These are phyloP conservation scores for Magnolia sinica DNA, from an alignment of 164 flowering plant species.

Conservation along the genomic window DNA sequence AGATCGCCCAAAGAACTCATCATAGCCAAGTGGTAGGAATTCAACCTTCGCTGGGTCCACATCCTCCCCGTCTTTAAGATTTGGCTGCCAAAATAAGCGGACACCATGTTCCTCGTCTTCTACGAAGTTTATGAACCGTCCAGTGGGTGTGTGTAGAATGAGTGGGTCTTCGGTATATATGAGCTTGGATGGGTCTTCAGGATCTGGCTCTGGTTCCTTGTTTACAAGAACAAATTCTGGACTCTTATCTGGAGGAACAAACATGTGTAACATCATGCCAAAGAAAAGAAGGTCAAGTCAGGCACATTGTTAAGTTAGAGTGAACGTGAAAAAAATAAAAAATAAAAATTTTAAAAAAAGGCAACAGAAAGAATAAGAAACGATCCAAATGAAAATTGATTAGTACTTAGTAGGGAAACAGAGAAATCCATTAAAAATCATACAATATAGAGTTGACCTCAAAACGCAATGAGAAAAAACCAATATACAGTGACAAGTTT, in stretches of 20 bases:
- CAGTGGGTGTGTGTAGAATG: conserved; percentile 71
- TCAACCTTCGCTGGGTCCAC: conserved; percentile 62
- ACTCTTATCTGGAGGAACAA: conserved; percentile 39
- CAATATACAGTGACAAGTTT: too few relatives aligned
- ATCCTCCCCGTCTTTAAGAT: conserved; percentile 42
- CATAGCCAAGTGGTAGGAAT: conserved; percentile 84
- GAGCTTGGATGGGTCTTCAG: conserved; percentile 68
- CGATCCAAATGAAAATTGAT: too few relatives aligned
- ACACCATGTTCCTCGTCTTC: conserved; percentile 83
- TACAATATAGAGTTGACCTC: too few relatives aligned
- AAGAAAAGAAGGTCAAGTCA: too few relatives aligned
- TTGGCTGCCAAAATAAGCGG: conserved; percentile 89
- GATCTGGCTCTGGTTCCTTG: conserved; percentile 81
- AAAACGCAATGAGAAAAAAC: too few relatives aligned
- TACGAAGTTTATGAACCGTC: conserved; percentile 64
- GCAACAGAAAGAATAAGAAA: too few relatives aligned
- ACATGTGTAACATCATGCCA: not conserved
- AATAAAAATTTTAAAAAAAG: too few relatives aligned
- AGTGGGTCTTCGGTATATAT: conserved; percentile 69
- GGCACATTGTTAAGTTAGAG: too few relatives aligned
- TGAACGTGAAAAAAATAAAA: too few relatives aligned
- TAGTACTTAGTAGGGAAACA: too few relatives aligned
- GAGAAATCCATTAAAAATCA: too few relatives aligned
- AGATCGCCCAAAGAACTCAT: conserved; percentile 71
- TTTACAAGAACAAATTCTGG: conserved; percentile 79